phyloP scores from a whole-genome alignment of 441 rosid species.

The Adansonia gregorii region DNA sequence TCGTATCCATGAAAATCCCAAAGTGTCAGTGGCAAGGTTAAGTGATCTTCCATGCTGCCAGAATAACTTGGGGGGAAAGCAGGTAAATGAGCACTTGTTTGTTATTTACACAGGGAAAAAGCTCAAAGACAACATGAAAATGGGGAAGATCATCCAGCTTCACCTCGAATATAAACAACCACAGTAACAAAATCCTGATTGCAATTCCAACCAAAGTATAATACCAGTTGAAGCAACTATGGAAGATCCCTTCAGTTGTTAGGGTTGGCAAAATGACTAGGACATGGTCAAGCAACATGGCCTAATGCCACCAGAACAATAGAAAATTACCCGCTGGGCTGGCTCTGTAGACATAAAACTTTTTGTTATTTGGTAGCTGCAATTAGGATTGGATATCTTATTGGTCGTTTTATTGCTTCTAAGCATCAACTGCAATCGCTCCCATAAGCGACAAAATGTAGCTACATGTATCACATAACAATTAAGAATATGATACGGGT shows the following conservation, averaged over 20 bases:
- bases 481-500: neutral
- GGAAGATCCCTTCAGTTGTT: neutral
- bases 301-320: neutral
- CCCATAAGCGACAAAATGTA: neutral
- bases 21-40: neutral
- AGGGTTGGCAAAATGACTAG: neutral
- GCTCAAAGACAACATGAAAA: neutral
- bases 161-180: slow-evolving; percentile 6
- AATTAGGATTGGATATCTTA: neutral
- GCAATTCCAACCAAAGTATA: slow-evolving; percentile 12
- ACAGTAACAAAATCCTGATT: neutral
- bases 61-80: neutral
- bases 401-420: neutral
- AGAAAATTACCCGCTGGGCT: neutral
- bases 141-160: neutral
- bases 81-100: neutral
- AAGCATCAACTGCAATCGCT: neutral
- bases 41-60: slow-evolving; percentile 11
- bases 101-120: neutral
- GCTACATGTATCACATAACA: neutral
- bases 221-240: slow-evolving; percentile 5
- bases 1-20: neutral
- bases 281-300: slow-evolving; percentile 3
- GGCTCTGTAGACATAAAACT: neutral
- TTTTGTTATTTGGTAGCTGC: neutral